Percentiles rank a stretch among this genome's conserved stretches.
phyloP scores from a whole-genome alignment of 306 rosid genomes.

The Corylus americana region DNA sequence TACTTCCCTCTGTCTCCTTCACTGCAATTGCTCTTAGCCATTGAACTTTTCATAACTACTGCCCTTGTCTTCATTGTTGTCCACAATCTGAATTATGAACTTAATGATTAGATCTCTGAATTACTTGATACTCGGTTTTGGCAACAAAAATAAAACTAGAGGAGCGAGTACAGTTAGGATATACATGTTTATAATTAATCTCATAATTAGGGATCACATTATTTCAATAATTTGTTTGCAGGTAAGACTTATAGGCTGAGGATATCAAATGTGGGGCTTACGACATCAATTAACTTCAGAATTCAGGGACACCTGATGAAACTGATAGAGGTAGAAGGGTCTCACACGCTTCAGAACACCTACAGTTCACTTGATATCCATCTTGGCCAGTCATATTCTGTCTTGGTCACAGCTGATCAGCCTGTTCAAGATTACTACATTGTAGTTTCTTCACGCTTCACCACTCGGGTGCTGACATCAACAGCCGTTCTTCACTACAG shows the following conservation, averaged over 20 bases:
- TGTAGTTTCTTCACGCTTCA: slow-evolving; percentile 80
- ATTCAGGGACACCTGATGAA: slow-evolving; percentile 81
- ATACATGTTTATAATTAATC: neutral
- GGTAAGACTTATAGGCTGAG: slow-evolving; percentile 91
- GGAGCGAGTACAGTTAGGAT: too few species aligned
- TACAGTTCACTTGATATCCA: slow-evolving; percentile 86
- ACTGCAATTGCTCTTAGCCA: neutral
- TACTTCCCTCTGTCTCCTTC: neutral
- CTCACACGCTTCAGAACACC: slow-evolving; percentile 84
- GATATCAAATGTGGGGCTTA: slow-evolving; percentile 90
- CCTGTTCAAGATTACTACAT: slow-evolving; percentile 81
- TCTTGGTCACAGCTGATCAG: slow-evolving; percentile 89
- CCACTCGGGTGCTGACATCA: slow-evolving; percentile 67
- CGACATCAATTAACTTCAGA: slow-evolving; percentile 91
- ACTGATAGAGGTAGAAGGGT: slow-evolving; percentile 93
- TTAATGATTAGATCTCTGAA: neutral
- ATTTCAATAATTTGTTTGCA: slow-evolving; percentile 36
- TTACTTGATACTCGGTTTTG: too few species aligned
- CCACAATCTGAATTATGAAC: neutral
- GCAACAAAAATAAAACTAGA: too few species aligned
- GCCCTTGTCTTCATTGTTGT: neutral
- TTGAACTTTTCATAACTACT: neutral
- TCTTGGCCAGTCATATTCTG: slow-evolving; percentile 90
- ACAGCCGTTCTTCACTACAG: slow-evolving; percentile 92
- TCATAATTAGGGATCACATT: neutral